Evolutionary conservation across 306 rosid genomes (phyloP).

Genomic region (Parietaria judaica): DNA sequence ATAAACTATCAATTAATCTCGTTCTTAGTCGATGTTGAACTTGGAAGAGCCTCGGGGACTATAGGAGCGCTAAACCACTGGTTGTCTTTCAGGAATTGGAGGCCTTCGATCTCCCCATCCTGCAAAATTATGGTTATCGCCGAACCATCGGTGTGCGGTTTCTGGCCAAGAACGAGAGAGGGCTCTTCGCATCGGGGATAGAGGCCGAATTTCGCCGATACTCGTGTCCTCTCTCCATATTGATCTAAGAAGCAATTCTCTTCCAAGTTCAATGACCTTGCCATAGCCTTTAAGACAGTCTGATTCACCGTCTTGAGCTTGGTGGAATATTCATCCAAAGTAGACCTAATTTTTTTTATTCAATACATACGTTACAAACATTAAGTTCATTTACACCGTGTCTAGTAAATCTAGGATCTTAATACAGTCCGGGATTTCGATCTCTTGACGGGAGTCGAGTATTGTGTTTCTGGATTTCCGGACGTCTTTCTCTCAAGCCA

Average conservation of each 20-base stretch:
- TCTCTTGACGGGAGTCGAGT: no score
- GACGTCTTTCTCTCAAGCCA: no score
- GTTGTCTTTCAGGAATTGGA: constrained; percentile 57
- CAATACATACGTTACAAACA: no score
- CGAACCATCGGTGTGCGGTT: constrained; percentile 14
- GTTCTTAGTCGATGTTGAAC: not conserved
- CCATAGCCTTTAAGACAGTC: constrained; percentile 53
- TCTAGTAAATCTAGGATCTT: no score
- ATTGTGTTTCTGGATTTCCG: no score
- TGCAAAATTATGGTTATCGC: constrained; percentile 19
- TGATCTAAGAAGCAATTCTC: constrained; percentile 44
- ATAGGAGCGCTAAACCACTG: constrained; percentile 63
- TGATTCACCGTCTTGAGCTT: constrained; percentile 27
- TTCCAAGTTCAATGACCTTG: constrained; percentile 60
- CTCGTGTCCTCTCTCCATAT: constrained; percentile 34
- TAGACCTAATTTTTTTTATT: constrained; percentile 30
- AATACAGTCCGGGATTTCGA: no score
- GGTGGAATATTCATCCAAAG: constrained; percentile 39
- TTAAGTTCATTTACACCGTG: no score
- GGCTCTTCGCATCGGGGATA: constrained; percentile 14
- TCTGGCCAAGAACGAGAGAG: constrained; percentile 9
- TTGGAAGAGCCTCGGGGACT: constrained; percentile 52
- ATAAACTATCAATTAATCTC: no score
- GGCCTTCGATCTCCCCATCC: constrained; percentile 53
- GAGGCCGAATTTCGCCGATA: constrained; percentile 7